Conservation (phyloP, 2,329 filamentous ascomycete genomes). For the Fusarium fujikuroi region DNA sequence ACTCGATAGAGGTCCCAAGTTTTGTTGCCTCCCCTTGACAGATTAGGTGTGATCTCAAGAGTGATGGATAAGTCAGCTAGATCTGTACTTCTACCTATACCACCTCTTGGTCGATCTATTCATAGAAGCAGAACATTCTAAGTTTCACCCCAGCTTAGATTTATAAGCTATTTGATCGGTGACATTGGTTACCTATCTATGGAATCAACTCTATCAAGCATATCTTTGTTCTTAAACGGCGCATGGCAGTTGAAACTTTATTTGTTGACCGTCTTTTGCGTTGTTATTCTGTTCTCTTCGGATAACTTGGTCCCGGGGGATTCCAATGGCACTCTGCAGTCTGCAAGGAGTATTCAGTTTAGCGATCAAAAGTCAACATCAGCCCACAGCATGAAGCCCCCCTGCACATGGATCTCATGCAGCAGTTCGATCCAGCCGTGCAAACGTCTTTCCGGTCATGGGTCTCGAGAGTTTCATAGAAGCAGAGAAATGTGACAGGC, state of each 20-base stretch:
- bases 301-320: background rate
- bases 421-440: slow-evolving; percentile 27
- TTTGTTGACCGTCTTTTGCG: slow-evolving; percentile 32
- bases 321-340: background rate
- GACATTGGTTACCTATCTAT: background rate
- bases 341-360: background rate
- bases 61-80: background rate
- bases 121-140: background rate
- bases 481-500: slow-evolving; percentile 34
- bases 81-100: background rate
- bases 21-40: background rate
- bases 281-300: background rate
- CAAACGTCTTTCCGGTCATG: slow-evolving; percentile 29
- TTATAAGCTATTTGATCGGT: background rate
- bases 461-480: slow-evolving; percentile 9
- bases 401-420: slow-evolving; percentile 35
- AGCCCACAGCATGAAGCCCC: slow-evolving; percentile 15
- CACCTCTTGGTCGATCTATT: background rate
- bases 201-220: background rate
- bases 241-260: background rate
- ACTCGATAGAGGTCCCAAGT: background rate
- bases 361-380: slow-evolving; percentile 26
- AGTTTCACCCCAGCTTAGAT: background rate
- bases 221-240: background rate
- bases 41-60: background rate